phyloP scores from a whole-genome alignment of 2,329 filamentous ascomycete species.

The Dactylellina sp. region DNA sequence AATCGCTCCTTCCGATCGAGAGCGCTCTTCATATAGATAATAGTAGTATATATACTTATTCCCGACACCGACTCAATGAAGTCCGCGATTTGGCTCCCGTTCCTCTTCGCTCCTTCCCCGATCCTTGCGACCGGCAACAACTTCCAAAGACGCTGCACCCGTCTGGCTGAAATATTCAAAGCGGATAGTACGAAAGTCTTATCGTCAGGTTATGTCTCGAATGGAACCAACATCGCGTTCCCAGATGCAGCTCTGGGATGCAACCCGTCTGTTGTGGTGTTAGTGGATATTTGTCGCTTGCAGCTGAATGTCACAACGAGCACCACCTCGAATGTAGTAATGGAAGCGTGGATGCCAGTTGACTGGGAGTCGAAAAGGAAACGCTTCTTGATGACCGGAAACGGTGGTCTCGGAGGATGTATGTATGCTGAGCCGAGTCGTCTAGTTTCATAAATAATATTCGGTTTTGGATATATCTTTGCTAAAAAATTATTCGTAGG shows the following conservation, averaged over 20 bases:
- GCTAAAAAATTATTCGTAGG: not conserved
- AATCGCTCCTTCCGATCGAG: too few relatives aligned
- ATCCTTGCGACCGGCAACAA: constrained; percentile 32
- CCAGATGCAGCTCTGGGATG: constrained; percentile 20
- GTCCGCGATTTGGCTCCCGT: too few relatives aligned
- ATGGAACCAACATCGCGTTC: constrained; percentile 34
- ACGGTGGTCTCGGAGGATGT: constrained; percentile 4
- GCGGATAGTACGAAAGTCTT: constrained; percentile 28
- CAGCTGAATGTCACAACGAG: constrained; percentile 19
- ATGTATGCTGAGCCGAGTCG: constrained; percentile 7
- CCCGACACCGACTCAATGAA: too few relatives aligned
- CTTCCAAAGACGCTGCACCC: constrained; percentile 36
- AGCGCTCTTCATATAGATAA: too few relatives aligned
- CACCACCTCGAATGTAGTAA: constrained; percentile 14
- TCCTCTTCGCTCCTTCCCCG: constrained; percentile 13
- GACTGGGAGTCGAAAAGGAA: constrained; percentile 20
- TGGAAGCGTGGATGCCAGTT: constrained; percentile 37
- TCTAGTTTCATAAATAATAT: not conserved
- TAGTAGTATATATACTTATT: too few relatives aligned
- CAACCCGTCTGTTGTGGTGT: constrained; percentile 2
- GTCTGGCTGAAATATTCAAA: constrained; percentile 30
- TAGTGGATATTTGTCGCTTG: constrained; percentile 2
- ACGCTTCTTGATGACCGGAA: constrained; percentile 10
- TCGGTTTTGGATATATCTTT: not conserved
- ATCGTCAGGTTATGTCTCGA: constrained; percentile 18